Evolutionary conservation across 2,329 filamentous ascomycete genomes (phyloP).

Genomic region (Fusarium paranaense): DNA sequence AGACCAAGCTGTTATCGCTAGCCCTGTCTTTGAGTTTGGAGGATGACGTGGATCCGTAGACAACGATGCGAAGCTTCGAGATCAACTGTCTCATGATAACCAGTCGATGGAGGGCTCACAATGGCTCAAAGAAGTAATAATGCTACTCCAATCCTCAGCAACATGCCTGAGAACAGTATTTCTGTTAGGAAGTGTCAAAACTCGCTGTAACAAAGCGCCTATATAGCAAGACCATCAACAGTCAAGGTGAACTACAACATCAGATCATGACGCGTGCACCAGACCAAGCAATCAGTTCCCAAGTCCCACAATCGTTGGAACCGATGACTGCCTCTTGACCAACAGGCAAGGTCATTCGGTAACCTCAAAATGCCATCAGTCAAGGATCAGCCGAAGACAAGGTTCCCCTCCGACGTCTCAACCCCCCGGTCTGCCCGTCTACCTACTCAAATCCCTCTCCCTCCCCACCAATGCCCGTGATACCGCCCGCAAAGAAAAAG

Average conservation of each 20-base stretch:
- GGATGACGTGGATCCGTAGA: neutral
- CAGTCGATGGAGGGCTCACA: neutral
- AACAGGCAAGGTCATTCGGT: neutral
- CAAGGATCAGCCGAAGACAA: conserved; percentile 5
- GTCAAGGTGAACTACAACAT: neutral
- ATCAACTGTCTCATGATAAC: neutral
- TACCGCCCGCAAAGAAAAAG: neutral
- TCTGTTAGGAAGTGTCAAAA: neutral
- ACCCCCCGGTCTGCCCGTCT: conserved; percentile 1
- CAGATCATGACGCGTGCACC: neutral
- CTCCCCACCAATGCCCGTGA: conserved; percentile 9
- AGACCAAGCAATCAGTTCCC: neutral
- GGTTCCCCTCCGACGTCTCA: conserved; percentile 17
- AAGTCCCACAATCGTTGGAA: neutral
- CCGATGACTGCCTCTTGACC: neutral
- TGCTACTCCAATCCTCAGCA: neutral
- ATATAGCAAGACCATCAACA: neutral
- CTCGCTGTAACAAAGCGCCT: neutral
- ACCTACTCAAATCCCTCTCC: neutral
- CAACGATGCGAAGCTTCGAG: neutral
- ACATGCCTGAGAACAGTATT: neutral
- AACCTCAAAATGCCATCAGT: neutral
- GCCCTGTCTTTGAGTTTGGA: neutral
- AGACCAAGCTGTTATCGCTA: neutral
- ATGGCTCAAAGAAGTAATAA: neutral